These are phyloP conservation scores for Globisporangium okanoganense DNA, from an alignment of 352 stramenopile genomes.

Conservation along the genomic window DNA sequence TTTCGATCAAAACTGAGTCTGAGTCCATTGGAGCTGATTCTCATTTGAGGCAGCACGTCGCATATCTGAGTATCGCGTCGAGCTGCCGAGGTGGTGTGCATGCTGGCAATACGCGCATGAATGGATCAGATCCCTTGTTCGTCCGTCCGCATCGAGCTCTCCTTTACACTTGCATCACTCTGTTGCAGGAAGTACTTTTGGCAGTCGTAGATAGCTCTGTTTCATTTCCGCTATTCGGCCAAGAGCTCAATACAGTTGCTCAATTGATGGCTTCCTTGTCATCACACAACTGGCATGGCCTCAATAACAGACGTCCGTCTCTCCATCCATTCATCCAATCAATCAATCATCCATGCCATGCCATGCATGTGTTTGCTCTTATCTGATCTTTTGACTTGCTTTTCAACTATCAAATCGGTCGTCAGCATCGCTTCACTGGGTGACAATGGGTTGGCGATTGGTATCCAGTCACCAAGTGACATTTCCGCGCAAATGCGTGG, in stretches of 20 bases:
- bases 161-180: neutral
- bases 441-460: too few species aligned
- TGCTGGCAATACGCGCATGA: neutral
- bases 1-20: too few species aligned
- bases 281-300: neutral
- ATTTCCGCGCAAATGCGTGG: neutral
- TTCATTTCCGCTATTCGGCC: neutral
- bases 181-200: neutral
- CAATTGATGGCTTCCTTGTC: constrained; percentile 1
- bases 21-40: too few species aligned
- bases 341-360: neutral
- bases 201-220: neutral
- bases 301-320: neutral
- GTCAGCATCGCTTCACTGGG: too few species aligned
- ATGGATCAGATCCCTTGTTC: neutral
- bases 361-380: neutral
- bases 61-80: neutral
- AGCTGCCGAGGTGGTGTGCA: too few species aligned
- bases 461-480: neutral
- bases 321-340: neutral
- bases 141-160: neutral
- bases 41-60: too few species aligned
- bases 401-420: neutral
- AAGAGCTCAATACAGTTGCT: neutral
- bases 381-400: neutral